phyloP scores from a whole-genome alignment of 78 protist species.

The Acrasis kona region DNA sequence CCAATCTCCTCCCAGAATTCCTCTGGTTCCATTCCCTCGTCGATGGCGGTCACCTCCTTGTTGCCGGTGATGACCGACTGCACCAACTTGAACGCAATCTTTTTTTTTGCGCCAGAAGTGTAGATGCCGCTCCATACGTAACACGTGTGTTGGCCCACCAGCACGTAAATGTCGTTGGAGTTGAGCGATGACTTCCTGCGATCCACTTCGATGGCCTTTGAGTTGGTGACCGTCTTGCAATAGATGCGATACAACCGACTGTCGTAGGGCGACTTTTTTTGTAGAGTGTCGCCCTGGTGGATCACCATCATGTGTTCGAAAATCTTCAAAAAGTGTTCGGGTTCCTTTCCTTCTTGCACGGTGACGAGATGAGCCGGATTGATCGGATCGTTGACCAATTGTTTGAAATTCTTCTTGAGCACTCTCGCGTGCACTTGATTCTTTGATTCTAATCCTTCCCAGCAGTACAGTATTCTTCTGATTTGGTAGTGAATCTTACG shows the following conservation, averaged over 20 bases:
- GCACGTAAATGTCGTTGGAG: neutral
- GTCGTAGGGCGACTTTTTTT: neutral
- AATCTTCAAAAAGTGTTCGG: neutral
- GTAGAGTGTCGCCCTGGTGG: neutral
- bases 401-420: neutral
- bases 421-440: neutral
- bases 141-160: neutral
- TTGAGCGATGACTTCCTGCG: neutral
- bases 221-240: neutral
- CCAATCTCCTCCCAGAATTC: neutral
- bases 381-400: neutral
- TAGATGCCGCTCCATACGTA: neutral
- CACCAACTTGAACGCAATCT: neutral
- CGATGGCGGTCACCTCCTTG: neutral
- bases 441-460: neutral
- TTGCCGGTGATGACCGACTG: neutral
- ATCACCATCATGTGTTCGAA: neutral
- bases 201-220: neutral
- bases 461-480: neutral
- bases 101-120: neutral
- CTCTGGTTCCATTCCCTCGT: neutral
- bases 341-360: neutral
- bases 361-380: neutral
- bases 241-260: neutral
- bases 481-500: neutral